Evolutionary conservation across 139 green algal genomes (phyloP).

Genomic region (Parachlorella kessleri): DNA sequence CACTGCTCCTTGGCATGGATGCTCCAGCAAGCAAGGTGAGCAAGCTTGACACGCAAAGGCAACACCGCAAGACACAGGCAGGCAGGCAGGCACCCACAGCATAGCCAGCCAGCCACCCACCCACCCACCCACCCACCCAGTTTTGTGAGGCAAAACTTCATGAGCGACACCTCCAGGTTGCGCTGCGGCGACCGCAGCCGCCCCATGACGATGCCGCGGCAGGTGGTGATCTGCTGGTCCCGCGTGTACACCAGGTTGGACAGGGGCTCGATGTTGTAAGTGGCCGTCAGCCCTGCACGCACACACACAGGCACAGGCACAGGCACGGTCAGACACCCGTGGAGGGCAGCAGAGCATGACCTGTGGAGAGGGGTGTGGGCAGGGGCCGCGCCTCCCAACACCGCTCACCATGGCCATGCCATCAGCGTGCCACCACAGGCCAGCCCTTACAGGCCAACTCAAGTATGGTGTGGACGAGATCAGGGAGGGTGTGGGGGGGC

Average conservation of each 20-base stretch:
- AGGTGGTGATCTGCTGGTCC: constrained; percentile 93
- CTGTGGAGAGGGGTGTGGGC: no score
- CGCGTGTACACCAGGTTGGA: constrained; percentile 96
- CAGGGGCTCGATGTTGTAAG: constrained; percentile 91
- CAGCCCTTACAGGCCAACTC: neutral
- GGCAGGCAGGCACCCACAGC: neutral
- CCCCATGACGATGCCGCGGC: constrained; percentile 90
- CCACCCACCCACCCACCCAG: constrained; percentile 57
- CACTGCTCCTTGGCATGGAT: no score
- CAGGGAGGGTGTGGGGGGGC: no score
- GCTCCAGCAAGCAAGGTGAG: neutral
- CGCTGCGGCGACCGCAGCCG: constrained; percentile 80
- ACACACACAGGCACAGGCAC: no score
- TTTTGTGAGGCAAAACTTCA: constrained; percentile 90
- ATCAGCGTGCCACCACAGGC: neutral
- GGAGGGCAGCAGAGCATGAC: constrained; percentile 1
- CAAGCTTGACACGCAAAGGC: neutral
- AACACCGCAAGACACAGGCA: neutral
- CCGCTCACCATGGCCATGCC: neutral
- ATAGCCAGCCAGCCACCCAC: neutral
- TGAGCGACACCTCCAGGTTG: constrained; percentile 86
- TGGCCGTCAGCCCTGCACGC: constrained; percentile 72
- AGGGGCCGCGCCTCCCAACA: neutral
- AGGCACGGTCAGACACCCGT: no score
- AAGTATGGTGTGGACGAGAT: no score